Evolutionary conservation across 805 yeast genomes (phyloP), one percentile per base, ranked within the genome.

Genomic region (Danielozyma ontarioensis): DNA sequence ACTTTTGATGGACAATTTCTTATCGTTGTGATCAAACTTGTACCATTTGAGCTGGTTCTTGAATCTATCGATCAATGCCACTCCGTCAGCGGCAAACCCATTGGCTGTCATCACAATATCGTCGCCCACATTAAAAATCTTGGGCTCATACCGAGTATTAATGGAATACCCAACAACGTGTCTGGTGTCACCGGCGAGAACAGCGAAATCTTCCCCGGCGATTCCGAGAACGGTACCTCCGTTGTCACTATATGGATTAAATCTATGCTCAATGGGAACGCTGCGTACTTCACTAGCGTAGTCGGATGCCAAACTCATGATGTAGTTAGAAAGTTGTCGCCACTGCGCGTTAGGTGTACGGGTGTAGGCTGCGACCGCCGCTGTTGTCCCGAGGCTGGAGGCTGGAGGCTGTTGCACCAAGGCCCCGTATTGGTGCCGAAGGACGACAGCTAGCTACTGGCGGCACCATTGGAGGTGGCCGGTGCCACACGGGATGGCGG

Each of bases 221-320:
- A 93, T 93, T 33, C 97, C 98, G 46, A 93, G 67, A 35, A 90
- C 89, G 5, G 97, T 90, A 52, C 98, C 98, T 50, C 98, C 98
- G 51, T 89, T 87, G 61, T 89, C 96, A 19, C 90, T 68, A 67
- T 88, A 88, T 25, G 97, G 97, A 55, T 88, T 87, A 67, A 88
- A 88, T 58, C 83, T 73, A 60, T 89, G 96, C 57, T 88, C 95
- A 55, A 88, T 87, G 39, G 96, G 96, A 13, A 59, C 60, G 10
- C 58, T 45, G n/a, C 37, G 65, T 21, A 59, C 59, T 45, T 76
- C 83, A 15, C 73, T 64, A 3, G 80, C 72, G 52, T 80, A 80
- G 47, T 82, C 88, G 7, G 86, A 77, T 31, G 82, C 78, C 37
- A 79, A 67, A 18, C 50, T 55, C 57, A 54, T 54, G 23, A 14